Evolutionary conservation across 805 yeast species (phyloP), one percentile per base, ranked within the genome.

Genomic region (Teunomyces stri): DNA sequence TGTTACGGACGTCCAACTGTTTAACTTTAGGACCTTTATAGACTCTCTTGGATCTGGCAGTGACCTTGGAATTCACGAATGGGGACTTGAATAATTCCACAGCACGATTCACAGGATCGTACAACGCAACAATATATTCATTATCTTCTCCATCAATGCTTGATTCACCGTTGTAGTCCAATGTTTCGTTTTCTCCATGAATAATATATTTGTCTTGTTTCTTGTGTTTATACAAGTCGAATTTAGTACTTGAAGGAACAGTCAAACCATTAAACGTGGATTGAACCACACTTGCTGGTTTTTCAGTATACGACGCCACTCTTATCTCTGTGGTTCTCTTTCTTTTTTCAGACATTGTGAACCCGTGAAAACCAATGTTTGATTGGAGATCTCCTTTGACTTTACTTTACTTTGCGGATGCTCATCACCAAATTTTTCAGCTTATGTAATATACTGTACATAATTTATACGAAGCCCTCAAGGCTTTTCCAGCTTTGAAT

Each of bases 181-280:
- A 70, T 21, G 79, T 76, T 4, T 79, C 82, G 54, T 79, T 83
- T 61, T 89, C 94, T 21, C 97, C 97, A 60, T 88, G 96, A 39
- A 89, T 61, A 13, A 82, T 60, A 48, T 73, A 74, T n/a, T 72
- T 70, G 13, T 72, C 65, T 11, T 60, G 57, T 48, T 65, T 65
- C 52, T 69, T 70, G 56, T 79, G 76, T 56, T 78, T 74, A 66
- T 79, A 88, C 31, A 89, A 67, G 38, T 84, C 81, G 56, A 91
- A 87, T 29, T 69, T 62, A 6, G 86, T 80, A 11, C 77, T 73
- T 6, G 67, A 64, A 31, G 92, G 84, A 2, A 84, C 77, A 20
- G 75, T 68, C 45, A 87, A 72, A 3, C 96, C 96, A 58, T 87
- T 87, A 71, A 90, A 85, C 59, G 87, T 85, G n/a, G 87, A 78